Evolutionary conservation across 2,329 filamentous ascomycete genomes (phyloP), one percentile per base, ranked within the genome.

Genomic region (Colletotrichum sojae): DNA sequence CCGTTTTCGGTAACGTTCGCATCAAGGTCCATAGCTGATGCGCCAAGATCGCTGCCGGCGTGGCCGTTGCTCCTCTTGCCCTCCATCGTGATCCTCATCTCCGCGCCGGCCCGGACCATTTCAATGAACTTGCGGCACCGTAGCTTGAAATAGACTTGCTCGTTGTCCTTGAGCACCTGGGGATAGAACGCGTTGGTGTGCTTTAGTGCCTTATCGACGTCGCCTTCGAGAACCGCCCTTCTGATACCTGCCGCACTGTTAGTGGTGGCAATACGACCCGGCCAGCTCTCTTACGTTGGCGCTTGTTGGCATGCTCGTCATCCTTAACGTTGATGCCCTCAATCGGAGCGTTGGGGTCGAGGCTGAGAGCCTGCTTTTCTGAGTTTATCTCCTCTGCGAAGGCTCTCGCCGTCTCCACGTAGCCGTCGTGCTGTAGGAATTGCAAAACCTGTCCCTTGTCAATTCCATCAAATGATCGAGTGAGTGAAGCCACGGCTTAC

Each of bases 41-140:
- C 85, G 52, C 84, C 78, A 71, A 83, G 82, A 57, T 84, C 81
- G 40, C 80, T 81, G 25, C 79, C 74, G 45, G 82, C 81, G 58
- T 86, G 83, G 12, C 83, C 78, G 71, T 86, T 77, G 78, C 73
- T 78, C 71, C 74, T 80, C 74, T 84, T 86, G 5, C 78, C 73
- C 9, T 85, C 83, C 43, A 82, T 79, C 8, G 81, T 80, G 43
- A 85, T 82, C 75, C 85, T 86, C 18, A 92, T 80, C 73, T 95
- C 92, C 2, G 91, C 90, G 43, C 90, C 91, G 67, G 87, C 88
- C 48, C 92, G 89, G 75, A 97, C 94, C 91, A 99, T 95, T 79
- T 99, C 96, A 70, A 98, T 91, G 78, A 98, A 98, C 77, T 96
- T 97, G 69, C 94, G 90, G 77, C 95, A 98, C 73, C 92, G 90